Base-by-base conservation (phyloP, 331 rosid species). In the Quercus lobata region DNA sequence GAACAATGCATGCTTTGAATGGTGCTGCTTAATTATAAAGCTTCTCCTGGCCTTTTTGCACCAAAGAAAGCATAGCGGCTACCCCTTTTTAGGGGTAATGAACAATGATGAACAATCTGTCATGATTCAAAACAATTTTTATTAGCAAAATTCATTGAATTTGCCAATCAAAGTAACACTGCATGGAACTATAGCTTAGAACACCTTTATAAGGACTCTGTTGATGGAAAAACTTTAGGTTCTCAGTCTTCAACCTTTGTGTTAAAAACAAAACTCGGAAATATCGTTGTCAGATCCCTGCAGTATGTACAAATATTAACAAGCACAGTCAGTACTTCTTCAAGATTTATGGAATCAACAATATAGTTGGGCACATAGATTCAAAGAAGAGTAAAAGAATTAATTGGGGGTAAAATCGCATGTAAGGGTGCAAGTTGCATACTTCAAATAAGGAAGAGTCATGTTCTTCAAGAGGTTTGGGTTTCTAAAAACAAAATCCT, bases 391-490 rank as follows among this genome's bases (percentile, higher is more conserved):
- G 79, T 4, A 7, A 44, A 16, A 35, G 30, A 66, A 34, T 24
- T 41, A 35, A 56, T 10, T 21, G 32, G 30, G 12, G 17, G 54
- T 30, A 72, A 52, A 41, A 15, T 65, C 15, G 72, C 56, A 54
- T 61, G 76, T 12, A 72, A 22, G n/a, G 69, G 78, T 18, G 78
- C 52, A 65, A 70, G 77, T 70, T 68, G 18, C 86, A 25, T 88
- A 94, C 98, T 87, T 92, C 80, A 94, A 76, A 80, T 89, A 89
- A 82, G 98, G 92, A 82, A 94, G 97, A 30, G 97, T 94, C 98
- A 94, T 94, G 86, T 89, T 89, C 81, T 78, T 91, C 87, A 92
- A 83, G 56, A 89, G 86, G 5, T 83, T 74, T 71, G 98, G 97
- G 82, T 89, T 75, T 82, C 65, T 76, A 61, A 57, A 44, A 52